Evolutionary conservation across 148 eudicot species (phyloP).

Genomic region (Silene conica): DNA sequence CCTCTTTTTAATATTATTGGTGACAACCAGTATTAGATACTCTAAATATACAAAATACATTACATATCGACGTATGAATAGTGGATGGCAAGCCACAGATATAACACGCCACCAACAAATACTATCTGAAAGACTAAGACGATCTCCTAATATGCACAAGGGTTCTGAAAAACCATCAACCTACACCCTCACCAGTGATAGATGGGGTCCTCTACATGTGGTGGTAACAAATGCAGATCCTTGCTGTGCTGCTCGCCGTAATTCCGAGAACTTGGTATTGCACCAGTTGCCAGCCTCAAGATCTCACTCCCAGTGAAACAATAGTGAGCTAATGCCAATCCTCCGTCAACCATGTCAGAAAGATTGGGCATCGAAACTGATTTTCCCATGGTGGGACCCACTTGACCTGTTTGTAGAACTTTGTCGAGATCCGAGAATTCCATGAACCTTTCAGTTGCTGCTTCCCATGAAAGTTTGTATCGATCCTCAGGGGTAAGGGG

Average conservation of each 20-base stretch:
- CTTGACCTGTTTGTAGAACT: conserved; percentile 32
- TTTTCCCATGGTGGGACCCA: conserved; percentile 29
- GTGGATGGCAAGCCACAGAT: conserved; percentile 19
- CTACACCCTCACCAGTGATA: conserved; percentile 66
- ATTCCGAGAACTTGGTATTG: conserved; percentile 65
- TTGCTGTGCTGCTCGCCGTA: conserved; percentile 67
- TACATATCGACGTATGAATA: conserved; percentile 12
- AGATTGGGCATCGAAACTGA: conserved; percentile 68
- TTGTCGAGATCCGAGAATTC: conserved; percentile 80
- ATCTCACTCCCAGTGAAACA: conserved; percentile 75
- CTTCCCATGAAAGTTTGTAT: conserved; percentile 92
- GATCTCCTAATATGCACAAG: conserved; percentile 27
- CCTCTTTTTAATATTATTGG: no score
- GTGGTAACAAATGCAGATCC: conserved; percentile 84
- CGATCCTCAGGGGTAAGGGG: conserved; percentile 80
- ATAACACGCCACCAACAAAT: conserved; percentile 22
- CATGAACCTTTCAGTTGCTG: conserved; percentile 88
- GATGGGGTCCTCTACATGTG: conserved; percentile 76
- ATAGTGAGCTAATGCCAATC: conserved; percentile 87
- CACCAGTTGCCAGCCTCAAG: conserved; percentile 82
- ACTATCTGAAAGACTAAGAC: background rate
- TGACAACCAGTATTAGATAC: conserved; percentile 12
- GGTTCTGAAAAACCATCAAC: background rate
- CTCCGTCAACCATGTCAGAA: conserved; percentile 72
- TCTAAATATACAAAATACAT: conserved; percentile 14